A percentile compares a stretch with the other conserved stretches of the same genome.
These are phyloP conservation scores for Sinapis alba DNA, from an alignment of 441 rosid genomes.

Conservation along the genomic window DNA sequence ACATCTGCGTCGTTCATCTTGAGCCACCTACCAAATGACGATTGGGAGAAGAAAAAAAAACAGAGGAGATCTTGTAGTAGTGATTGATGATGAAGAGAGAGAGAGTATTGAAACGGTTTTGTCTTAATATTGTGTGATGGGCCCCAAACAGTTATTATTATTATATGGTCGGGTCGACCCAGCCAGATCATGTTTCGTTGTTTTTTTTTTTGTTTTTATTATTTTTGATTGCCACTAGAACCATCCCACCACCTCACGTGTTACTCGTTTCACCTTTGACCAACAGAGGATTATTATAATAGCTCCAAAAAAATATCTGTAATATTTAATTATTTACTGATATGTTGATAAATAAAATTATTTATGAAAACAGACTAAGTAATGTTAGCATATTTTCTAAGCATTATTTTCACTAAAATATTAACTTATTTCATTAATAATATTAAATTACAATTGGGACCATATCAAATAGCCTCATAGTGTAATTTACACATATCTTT, in stretches of 20 bases:
- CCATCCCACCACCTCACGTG: slow-evolving; percentile 6
- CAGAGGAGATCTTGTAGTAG: slow-evolving; percentile 14
- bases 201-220: neutral
- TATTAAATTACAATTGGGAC: neutral
- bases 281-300: neutral
- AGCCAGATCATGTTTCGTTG: neutral
- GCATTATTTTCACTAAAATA: neutral
- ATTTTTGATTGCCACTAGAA: neutral
- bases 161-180: slow-evolving; percentile 4
- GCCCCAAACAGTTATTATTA: slow-evolving; percentile 4
- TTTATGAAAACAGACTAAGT: neutral
- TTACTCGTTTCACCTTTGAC: slow-evolving; percentile 7
- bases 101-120: slow-evolving; percentile 5
- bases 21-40: slow-evolving; percentile 12
- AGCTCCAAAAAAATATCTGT: neutral
- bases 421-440: neutral
- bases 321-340: neutral
- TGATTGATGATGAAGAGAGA: neutral
- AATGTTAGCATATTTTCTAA: neutral
- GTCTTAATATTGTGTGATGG: neutral
- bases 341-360: neutral
- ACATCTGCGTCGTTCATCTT: slow-evolving; percentile 93
- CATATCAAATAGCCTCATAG: neutral
- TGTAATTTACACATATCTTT: neutral
- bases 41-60: neutral